Conservation (phyloP, 805 yeast species). For the Pichia nanzhaoensis region DNA sequence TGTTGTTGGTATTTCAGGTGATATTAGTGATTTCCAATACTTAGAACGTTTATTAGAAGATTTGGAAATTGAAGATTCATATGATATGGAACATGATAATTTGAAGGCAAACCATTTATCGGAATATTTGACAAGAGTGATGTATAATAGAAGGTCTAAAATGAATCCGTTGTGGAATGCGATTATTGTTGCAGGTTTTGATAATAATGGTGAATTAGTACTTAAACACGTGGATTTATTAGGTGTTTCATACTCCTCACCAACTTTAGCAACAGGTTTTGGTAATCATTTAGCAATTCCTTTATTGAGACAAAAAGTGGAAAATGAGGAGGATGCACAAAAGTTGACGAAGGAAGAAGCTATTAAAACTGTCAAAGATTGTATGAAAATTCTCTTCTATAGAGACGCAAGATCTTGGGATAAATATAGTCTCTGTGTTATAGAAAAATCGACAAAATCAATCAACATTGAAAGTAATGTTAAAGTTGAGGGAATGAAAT, state of each 20-base stretch:
- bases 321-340: conserved; percentile 66
- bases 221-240: conserved; percentile 82
- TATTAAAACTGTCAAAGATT: conserved; percentile 63
- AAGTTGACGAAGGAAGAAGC: conserved; percentile 72
- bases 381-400: conserved; percentile 91
- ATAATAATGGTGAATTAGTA: conserved; percentile 62
- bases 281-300: conserved; percentile 96
- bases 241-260: conserved; percentile 86
- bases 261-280: conserved; percentile 91
- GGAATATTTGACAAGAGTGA: conserved; percentile 75
- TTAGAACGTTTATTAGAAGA: conserved; percentile 69
- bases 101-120: conserved; percentile 84
- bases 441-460: conserved; percentile 55
- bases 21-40: conserved; percentile 87
- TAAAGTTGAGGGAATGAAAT: conserved; percentile 67
- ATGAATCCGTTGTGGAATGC: conserved; percentile 98
- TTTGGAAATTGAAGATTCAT: conserved; percentile 68
- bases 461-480: conserved; percentile 52
- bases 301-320: conserved; percentile 75
- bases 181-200: conserved; percentile 81
- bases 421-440: conserved; percentile 71
- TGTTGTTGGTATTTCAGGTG: conserved; percentile 91
- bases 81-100: conserved; percentile 60
- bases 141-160: conserved; percentile 83
- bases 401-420: conserved; percentile 94